These are phyloP conservation scores for Didymella glomerata DNA, from an alignment of 2,329 filamentous ascomycete genomes.

Conservation along the genomic window DNA sequence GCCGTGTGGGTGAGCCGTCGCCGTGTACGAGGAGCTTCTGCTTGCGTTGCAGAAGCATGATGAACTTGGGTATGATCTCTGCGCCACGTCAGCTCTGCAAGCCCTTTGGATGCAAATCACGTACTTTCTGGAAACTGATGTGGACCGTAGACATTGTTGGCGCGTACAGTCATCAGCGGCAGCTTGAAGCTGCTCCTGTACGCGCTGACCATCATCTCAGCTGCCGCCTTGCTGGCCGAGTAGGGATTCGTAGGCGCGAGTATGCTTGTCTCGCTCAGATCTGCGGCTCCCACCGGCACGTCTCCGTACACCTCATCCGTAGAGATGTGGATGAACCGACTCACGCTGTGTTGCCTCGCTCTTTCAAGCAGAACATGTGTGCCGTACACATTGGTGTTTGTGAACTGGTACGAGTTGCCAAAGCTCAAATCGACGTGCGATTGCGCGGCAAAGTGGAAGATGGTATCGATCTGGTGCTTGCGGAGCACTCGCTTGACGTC, in stretches of 20 bases:
- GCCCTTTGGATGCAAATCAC: slow-evolving; percentile 38
- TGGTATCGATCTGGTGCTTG: slow-evolving; percentile 76
- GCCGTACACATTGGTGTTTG: slow-evolving; percentile 81
- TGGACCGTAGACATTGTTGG: slow-evolving; percentile 87
- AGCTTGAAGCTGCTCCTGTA: slow-evolving; percentile 85
- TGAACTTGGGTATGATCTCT: slow-evolving; percentile 88
- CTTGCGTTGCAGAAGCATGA: slow-evolving; percentile 71
- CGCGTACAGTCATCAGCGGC: slow-evolving; percentile 79
- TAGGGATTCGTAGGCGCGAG: slow-evolving; percentile 84
- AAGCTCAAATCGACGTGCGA: slow-evolving; percentile 86
- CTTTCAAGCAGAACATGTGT: slow-evolving; percentile 85
- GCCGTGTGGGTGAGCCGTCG: slow-evolving; percentile 75
- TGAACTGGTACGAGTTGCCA: slow-evolving; percentile 82
- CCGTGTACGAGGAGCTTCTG: slow-evolving; percentile 78
- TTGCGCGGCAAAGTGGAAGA: slow-evolving; percentile 87
- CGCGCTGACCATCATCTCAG: slow-evolving; percentile 87
- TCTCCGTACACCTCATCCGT: slow-evolving; percentile 89
- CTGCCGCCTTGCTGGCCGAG: slow-evolving; percentile 80
- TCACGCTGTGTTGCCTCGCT: slow-evolving; percentile 74
- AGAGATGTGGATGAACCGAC: slow-evolving; percentile 80
- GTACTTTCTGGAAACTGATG: slow-evolving; percentile 85
- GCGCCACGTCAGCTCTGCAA: slow-evolving; percentile 26
- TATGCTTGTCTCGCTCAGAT: slow-evolving; percentile 76
- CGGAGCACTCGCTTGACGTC: slow-evolving; percentile 76
- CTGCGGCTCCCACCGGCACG: slow-evolving; percentile 74